phyloP scores from a whole-genome alignment of 2,329 filamentous ascomycete genomes.

The Neofusicoccum ribis region DNA sequence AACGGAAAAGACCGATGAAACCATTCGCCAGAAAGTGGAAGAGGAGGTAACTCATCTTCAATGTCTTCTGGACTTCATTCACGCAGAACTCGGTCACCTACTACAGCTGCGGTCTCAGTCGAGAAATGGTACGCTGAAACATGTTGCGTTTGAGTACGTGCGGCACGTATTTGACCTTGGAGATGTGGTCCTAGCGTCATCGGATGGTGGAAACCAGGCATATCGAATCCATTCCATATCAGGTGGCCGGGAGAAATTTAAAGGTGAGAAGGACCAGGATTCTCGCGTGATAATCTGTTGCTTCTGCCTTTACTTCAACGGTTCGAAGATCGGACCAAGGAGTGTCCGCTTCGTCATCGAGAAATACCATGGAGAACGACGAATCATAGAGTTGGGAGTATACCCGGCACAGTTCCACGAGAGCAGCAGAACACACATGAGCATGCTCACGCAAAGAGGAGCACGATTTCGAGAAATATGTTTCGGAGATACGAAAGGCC shows the following conservation, averaged over 20 bases:
- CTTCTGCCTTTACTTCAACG: background rate
- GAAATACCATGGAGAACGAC: slow-evolving; percentile 18
- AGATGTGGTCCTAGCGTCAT: slow-evolving; percentile 13
- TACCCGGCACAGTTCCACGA: slow-evolving; percentile 16
- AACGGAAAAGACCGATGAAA: background rate
- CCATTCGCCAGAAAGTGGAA: background rate
- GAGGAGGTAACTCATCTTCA: background rate
- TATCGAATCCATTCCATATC: background rate
- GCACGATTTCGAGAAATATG: background rate
- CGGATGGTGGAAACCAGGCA: slow-evolving; percentile 11
- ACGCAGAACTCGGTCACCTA: background rate
- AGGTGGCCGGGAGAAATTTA: background rate
- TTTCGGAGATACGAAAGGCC: background rate
- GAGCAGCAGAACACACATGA: no score
- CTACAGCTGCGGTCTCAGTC: background rate
- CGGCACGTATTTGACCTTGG: slow-evolving; percentile 21
- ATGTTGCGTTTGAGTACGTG: slow-evolving; percentile 16
- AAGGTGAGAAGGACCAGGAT: background rate
- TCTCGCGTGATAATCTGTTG: background rate
- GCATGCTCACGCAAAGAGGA: background rate
- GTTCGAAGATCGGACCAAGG: background rate
- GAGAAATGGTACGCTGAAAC: background rate
- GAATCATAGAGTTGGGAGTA: slow-evolving; percentile 13
- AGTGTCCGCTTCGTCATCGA: slow-evolving; percentile 17
- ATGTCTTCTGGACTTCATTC: background rate